These are phyloP conservation scores for Ceratobasidium sp. DNA, from an alignment of 1,284 basidiomycete genomes.

Conservation along the genomic window DNA sequence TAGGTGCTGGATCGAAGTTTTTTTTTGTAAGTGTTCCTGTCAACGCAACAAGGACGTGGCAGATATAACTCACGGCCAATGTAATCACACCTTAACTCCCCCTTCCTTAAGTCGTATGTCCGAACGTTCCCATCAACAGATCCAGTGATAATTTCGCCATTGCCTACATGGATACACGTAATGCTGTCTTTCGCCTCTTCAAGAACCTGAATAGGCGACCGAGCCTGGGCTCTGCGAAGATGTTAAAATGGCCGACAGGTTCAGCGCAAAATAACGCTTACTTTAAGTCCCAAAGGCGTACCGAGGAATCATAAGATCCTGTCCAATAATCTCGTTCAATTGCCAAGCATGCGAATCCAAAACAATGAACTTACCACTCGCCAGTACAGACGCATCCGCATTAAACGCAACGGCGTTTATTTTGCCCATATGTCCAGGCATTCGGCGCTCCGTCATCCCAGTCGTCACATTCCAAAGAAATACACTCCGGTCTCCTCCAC, in stretches of 20 bases:
- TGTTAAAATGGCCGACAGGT: not conserved
- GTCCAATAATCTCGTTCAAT: slow-evolving; percentile 56
- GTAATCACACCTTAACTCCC: slow-evolving; percentile 88
- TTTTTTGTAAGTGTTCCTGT: not conserved
- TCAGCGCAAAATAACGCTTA: slow-evolving; percentile 55
- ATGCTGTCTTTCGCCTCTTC: slow-evolving; percentile 93
- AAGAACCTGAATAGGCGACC: slow-evolving; percentile 89
- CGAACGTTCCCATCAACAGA: slow-evolving; percentile 93
- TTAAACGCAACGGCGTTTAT: slow-evolving; percentile 94
- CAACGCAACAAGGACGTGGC: not conserved
- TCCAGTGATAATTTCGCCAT: slow-evolving; percentile 79
- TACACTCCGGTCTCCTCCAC: slow-evolving; percentile 92
- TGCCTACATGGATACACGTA: slow-evolving; percentile 78
- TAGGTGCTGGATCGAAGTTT: slow-evolving; percentile 73
- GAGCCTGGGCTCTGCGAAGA: slow-evolving; percentile 75
- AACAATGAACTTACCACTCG: slow-evolving; percentile 74
- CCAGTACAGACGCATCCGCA: slow-evolving; percentile 84
- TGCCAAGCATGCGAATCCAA: not conserved
- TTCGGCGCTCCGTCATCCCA: slow-evolving; percentile 83
- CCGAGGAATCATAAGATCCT: slow-evolving; percentile 90
- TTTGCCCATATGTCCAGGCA: slow-evolving; percentile 90
- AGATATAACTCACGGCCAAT: slow-evolving; percentile 78
- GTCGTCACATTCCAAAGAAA: slow-evolving; percentile 97
- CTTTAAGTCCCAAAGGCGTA: slow-evolving; percentile 91
- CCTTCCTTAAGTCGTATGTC: slow-evolving; percentile 94